Base-by-base conservation (phyloP, 805 yeast genomes). In the Priceomyces castillae region DNA sequence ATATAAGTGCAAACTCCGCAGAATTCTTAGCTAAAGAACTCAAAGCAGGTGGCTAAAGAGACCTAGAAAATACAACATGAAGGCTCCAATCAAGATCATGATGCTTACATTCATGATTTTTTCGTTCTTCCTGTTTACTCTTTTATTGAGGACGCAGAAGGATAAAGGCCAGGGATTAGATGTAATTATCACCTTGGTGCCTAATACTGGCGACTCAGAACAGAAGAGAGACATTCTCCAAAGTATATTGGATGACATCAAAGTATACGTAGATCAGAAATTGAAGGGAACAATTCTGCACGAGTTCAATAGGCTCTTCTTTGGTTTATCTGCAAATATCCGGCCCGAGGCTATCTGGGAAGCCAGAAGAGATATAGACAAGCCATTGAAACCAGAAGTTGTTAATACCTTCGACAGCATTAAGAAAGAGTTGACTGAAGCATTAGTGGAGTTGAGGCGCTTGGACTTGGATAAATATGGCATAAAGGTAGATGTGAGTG, bases 241-340 rank as follows among this genome's bases (percentile, higher is more conserved):
- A 18, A 26, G 30, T 17, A 25, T 43, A 9, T 30, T 46, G 34
- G 31, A 42, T n/a, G 35, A 31, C 23, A 42, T 38, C 30, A 40
- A 40, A 25, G 12, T 18, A 4, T 37, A 25, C 18, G 34, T 43
- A 10, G 31, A 10, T 1, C 10, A 30, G 1, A 17, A 11, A 6
- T 31, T 46, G 16, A 16, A 43, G 23, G 37, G 40, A 17, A 26
- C n/a, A 1, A 26, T 46, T 15, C 35, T 30, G n/a, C 36, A 37
- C 38, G 44, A 40, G 15, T 46, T 43, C 35, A 33, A 41, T 30
- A 37, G 37, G 4, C 30, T 44, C 14, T 40, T 46, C 23, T 26
- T 41, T 22, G 50, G 45, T 4, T 16, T 43, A 7, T 37, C 46
- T 7, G 31, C 43, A 5, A 38, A 46, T 15, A 38, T 46, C 15